A percentile compares a stretch with the other conserved stretches of the same genome.
Conservation (phyloP, 345 rosid species). For the Rhodomyrtus tomentosa region DNA sequence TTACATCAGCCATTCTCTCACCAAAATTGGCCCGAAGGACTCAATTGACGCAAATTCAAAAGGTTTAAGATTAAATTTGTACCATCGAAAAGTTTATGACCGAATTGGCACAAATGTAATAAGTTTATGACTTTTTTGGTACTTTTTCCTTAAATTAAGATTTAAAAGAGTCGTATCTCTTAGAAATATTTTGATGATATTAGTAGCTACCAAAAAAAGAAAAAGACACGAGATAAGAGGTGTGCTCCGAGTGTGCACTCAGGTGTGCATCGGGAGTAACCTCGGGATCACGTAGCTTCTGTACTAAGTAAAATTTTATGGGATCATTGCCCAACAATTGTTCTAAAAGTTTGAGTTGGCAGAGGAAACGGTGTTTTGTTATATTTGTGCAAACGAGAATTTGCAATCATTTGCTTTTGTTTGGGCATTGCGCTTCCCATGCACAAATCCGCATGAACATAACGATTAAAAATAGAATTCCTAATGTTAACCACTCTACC, state of each 20-base stretch:
- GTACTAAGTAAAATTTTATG: neutral
- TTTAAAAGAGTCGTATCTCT: neutral
- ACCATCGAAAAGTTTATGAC: too few species aligned
- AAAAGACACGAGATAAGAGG: neutral
- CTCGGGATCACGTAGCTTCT: neutral
- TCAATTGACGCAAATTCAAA: too few species aligned
- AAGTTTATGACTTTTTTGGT: too few species aligned
- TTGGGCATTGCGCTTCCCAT: neutral
- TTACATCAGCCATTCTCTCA: too few species aligned
- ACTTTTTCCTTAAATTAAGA: neutral
- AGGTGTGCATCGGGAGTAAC: neutral
- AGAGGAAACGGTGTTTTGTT: neutral
- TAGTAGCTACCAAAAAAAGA: neutral
- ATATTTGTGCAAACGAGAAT: neutral
- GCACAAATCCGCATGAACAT: neutral
- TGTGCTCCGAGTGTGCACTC: rapidly evolving
- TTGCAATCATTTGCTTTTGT: neutral
- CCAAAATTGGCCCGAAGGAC: too few species aligned
- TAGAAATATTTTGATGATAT: neutral
- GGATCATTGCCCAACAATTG: rapidly evolving
- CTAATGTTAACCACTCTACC: neutral
- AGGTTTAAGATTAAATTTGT: too few species aligned
- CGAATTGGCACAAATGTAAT: too few species aligned
- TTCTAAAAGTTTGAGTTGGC: neutral
- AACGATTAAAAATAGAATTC: neutral